Conservation (phyloP, 1,139 yeast genomes). For the Suhomyces yuchorum region DNA sequence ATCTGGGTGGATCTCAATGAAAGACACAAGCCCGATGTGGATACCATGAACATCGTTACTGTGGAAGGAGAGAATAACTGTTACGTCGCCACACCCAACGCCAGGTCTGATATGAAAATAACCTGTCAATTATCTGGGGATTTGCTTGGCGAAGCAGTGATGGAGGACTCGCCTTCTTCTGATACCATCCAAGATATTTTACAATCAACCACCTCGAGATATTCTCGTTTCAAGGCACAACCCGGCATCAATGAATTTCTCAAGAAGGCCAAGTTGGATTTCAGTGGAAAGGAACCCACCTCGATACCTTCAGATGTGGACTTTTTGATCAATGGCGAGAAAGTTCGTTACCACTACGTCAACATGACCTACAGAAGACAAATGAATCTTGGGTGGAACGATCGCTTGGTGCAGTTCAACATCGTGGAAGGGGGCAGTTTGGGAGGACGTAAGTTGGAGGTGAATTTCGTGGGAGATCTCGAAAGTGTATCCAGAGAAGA, state of each 20-base stretch:
- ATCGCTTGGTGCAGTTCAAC: constrained; percentile 44
- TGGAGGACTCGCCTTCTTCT: constrained; percentile 9
- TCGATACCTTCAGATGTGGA: constrained; percentile 41
- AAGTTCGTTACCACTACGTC: constrained; percentile 46
- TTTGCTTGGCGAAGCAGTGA: constrained; percentile 21
- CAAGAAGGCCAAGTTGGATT: constrained; percentile 38
- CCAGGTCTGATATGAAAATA: constrained; percentile 47
- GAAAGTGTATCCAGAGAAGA: constrained; percentile 24
- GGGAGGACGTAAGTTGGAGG: constrained; percentile 55
- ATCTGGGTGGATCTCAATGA: constrained; percentile 52
- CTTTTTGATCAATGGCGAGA: constrained; percentile 37
- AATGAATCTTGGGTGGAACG: constrained; percentile 40
- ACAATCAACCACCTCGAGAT: constrained; percentile 34
- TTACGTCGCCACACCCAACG: constrained; percentile 43
- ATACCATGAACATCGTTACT: constrained; percentile 44
- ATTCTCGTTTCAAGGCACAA: constrained; percentile 38
- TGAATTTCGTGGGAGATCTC: constrained; percentile 45
- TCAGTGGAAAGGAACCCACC: constrained; percentile 39
- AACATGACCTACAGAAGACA: constrained; percentile 46
- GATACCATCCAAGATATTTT: constrained; percentile 21
- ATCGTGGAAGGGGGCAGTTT: constrained; percentile 58
- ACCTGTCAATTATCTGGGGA: constrained; percentile 44
- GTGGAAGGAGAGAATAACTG: constrained; percentile 51
- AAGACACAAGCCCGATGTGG: constrained; percentile 40
- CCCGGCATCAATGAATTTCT: constrained; percentile 51